Conservation (phyloP, 352 stramenopile species). For the Phytophthora chlamydospora region DNA sequence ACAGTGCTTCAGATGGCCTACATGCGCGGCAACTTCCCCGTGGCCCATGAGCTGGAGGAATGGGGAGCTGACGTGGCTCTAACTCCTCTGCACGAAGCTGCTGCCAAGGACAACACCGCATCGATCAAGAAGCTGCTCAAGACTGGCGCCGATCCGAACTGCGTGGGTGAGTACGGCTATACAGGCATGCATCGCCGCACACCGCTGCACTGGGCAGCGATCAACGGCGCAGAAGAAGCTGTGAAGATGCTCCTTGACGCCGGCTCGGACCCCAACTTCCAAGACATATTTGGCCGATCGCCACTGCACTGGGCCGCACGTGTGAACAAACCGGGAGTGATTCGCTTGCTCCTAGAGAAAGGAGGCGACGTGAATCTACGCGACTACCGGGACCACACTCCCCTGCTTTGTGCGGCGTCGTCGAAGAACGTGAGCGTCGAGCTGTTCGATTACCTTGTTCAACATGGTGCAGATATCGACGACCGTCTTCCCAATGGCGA, state of each 20-base stretch:
- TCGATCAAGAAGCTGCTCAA: constrained; percentile 56
- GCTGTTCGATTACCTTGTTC: constrained; percentile 60
- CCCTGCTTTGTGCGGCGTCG: constrained; percentile 68
- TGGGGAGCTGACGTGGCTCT: constrained; percentile 77
- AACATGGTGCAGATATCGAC: constrained; percentile 67
- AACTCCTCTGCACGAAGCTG: constrained; percentile 73
- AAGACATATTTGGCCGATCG: constrained; percentile 63
- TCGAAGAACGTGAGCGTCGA: constrained; percentile 55
- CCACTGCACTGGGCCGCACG: constrained; percentile 74
- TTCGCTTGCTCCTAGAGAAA: constrained; percentile 54
- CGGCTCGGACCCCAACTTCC: constrained; percentile 74
- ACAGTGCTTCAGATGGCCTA: constrained; percentile 74
- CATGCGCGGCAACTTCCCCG: constrained; percentile 66
- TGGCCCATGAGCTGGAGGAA: constrained; percentile 66
- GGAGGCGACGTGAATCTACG: constrained; percentile 60
- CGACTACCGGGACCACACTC: constrained; percentile 66
- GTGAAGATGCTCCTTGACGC: constrained; percentile 55
- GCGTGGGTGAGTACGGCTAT: constrained; percentile 73
- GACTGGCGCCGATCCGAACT: constrained; percentile 61
- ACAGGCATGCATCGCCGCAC: constrained; percentile 69
- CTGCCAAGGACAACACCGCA: constrained; percentile 43
- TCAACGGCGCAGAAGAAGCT: constrained; percentile 52
- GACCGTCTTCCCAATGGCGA: constrained; percentile 70
- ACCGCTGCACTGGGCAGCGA: constrained; percentile 74
- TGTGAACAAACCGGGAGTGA: constrained; percentile 57